Evolutionary conservation across 2,329 filamentous ascomycete species (phyloP).

Genomic region (Apiospora malaysiana): DNA sequence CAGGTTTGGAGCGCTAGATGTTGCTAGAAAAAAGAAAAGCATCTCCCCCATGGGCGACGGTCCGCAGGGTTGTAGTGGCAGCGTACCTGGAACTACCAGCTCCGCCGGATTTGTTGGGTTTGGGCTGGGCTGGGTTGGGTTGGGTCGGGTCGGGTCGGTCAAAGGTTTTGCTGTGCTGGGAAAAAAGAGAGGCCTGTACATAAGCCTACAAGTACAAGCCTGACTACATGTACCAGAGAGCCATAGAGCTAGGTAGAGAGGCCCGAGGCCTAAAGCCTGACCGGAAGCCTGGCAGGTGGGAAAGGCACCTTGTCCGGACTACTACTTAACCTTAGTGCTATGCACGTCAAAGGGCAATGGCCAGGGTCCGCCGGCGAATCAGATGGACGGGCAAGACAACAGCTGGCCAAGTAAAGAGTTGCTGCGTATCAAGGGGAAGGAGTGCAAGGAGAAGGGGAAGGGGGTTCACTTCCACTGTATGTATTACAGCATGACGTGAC

Average conservation of each 20-base stretch:
- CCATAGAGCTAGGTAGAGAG: no score
- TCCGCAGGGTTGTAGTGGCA: conserved; percentile 7
- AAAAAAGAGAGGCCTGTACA: conserved; percentile 24
- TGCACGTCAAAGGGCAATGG: conserved; percentile 34
- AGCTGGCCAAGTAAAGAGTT: conserved; percentile 8
- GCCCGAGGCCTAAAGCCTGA: no score
- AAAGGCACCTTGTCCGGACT: not conserved
- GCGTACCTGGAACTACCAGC: conserved; percentile 20
- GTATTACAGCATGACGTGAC: conserved; percentile 18
- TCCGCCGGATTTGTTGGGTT: conserved; percentile 15
- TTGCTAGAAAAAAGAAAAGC: not conserved
- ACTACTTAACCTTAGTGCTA: not conserved
- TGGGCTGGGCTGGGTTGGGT: not conserved
- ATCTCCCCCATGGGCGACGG: conserved; percentile 9
- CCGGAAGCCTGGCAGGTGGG: conserved; percentile 26
- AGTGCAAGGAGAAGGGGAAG: not conserved
- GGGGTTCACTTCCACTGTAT: not conserved
- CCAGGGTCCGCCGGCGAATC: conserved; percentile 28
- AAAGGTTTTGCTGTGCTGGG: not conserved
- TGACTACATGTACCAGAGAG: conserved; percentile 20
- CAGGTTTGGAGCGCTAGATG: conserved; percentile 7
- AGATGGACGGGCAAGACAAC: conserved; percentile 15
- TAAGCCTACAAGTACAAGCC: no score
- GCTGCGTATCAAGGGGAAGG: conserved; percentile 16
- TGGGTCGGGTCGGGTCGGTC: not conserved